Conservation (phyloP, 1,139 yeast genomes). For the Taiozyma sp. region DNA sequence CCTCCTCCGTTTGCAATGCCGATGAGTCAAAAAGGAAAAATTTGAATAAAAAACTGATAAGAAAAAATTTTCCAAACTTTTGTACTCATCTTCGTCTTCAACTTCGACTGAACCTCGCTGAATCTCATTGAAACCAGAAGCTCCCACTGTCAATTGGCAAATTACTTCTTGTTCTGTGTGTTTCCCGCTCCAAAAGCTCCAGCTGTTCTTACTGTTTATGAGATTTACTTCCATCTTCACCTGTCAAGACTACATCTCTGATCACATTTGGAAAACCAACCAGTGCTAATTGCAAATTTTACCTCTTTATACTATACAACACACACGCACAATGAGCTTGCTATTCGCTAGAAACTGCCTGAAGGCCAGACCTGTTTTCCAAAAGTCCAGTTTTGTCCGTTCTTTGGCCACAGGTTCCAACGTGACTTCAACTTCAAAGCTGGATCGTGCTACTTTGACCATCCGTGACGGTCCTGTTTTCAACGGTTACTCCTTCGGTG, state of each 20-base stretch:
- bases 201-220: slow-evolving; percentile 15
- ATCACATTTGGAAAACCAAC: slow-evolving; percentile 47
- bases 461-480: slow-evolving; percentile 92
- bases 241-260: slow-evolving; percentile 40
- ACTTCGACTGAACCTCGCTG: no score
- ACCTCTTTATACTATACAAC: not conserved
- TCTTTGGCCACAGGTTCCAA: slow-evolving; percentile 39
- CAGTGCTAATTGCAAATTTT: slow-evolving; percentile 28
- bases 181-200: not conserved
- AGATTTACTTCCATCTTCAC: slow-evolving; percentile 25
- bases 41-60: not conserved
- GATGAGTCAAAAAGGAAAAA: not conserved
- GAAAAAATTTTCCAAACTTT: not conserved
- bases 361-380: slow-evolving; percentile 18
- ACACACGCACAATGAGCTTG: slow-evolving; percentile 8
- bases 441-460: slow-evolving; percentile 82
- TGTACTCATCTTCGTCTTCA: not conserved
- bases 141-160: not conserved
- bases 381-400: slow-evolving; percentile 17
- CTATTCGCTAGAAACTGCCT: slow-evolving; percentile 15
- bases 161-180: not conserved
- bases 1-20: no score
- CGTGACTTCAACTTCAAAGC: slow-evolving; percentile 27
- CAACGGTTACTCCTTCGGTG: slow-evolving; percentile 92
- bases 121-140: not conserved